phyloP scores from a whole-genome alignment of 768 basidiomycete species.

The Mycena olivaceomarginata region DNA sequence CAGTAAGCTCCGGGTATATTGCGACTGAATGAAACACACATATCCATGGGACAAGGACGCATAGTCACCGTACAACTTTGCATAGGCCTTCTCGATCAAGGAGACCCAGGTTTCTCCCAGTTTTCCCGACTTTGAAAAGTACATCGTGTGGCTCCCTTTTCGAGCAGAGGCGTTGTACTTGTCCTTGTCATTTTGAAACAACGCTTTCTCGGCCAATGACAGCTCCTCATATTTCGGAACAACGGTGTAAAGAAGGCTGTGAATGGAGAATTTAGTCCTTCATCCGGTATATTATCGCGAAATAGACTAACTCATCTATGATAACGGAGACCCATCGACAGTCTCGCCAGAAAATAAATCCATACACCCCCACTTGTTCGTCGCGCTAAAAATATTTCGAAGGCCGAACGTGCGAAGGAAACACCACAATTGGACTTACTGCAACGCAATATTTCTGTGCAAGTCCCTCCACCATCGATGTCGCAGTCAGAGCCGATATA shows the following conservation, averaged over 20 bases:
- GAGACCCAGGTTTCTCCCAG: slow-evolving; percentile 53
- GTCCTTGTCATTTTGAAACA: slow-evolving; percentile 58
- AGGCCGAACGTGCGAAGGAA: not conserved
- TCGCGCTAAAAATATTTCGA: slow-evolving; percentile 45
- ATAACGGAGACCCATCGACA: slow-evolving; percentile 58
- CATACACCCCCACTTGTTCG: slow-evolving; percentile 57
- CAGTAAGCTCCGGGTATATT: not conserved
- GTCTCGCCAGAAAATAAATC: slow-evolving; percentile 59
- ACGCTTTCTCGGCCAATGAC: slow-evolving; percentile 47
- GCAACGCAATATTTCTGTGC: slow-evolving; percentile 59
- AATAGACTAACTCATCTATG: slow-evolving; percentile 56
- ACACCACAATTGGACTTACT: slow-evolving; percentile 36
- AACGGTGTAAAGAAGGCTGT: slow-evolving; percentile 54
- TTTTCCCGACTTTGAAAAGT: slow-evolving; percentile 53
- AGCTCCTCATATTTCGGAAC: slow-evolving; percentile 58
- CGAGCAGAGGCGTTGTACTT: slow-evolving; percentile 53
- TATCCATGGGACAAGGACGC: slow-evolving; percentile 50
- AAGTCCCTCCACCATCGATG: slow-evolving; percentile 50
- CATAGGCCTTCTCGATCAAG: slow-evolving; percentile 58
- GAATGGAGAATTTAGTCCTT: not conserved
- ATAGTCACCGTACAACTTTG: slow-evolving; percentile 59
- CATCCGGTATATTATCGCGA: not conserved
- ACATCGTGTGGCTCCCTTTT: slow-evolving; percentile 55
- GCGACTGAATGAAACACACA: slow-evolving; percentile 12
- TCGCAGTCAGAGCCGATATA: slow-evolving; percentile 53